A percentile compares a stretch with the other conserved stretches of the same genome.
Conservation (phyloP, 139 green algal species). For the Yamagishiella unicocca region DNA sequence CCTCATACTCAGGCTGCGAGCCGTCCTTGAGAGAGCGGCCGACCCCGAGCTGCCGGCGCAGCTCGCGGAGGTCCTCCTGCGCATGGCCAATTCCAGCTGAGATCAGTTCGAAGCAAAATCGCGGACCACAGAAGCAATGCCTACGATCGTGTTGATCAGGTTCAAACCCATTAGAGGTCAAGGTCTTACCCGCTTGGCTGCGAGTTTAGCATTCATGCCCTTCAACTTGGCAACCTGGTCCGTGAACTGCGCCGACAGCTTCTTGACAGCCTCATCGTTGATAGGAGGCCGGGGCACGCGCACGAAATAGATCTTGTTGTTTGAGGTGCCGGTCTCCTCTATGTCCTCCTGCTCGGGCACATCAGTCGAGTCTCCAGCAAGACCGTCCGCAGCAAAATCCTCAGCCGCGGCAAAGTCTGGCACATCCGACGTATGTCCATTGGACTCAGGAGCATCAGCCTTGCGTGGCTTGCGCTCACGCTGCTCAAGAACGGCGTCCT, state of each 20-base stretch:
- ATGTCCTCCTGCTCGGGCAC: conserved; percentile 35
- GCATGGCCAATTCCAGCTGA: background rate
- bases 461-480: conserved; percentile 24
- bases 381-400: conserved; percentile 22
- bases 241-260: conserved; percentile 59
- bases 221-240: conserved; percentile 61
- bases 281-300: conserved; percentile 58
- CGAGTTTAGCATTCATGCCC: conserved; percentile 58
- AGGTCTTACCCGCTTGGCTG: conserved; percentile 61
- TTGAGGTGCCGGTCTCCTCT: background rate
- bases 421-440: conserved; percentile 8
- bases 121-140: too few species aligned
- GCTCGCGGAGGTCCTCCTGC: conserved; percentile 65
- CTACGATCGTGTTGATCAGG: too few species aligned
- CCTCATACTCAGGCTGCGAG: conserved; percentile 68
- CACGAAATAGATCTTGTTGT: conserved; percentile 63
- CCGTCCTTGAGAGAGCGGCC: conserved; percentile 59
- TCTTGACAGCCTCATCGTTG: conserved; percentile 60
- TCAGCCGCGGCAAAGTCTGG: conserved; percentile 28
- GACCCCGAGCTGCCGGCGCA: conserved; percentile 59
- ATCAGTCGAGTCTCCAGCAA: conserved; percentile 36
- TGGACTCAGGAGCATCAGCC: background rate
- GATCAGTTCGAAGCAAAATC: too few species aligned
- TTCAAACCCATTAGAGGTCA: too few species aligned
- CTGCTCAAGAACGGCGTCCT: conserved; percentile 35